Conservation (phyloP, 768 basidiomycete genomes). For the Jaapia argillacea region DNA sequence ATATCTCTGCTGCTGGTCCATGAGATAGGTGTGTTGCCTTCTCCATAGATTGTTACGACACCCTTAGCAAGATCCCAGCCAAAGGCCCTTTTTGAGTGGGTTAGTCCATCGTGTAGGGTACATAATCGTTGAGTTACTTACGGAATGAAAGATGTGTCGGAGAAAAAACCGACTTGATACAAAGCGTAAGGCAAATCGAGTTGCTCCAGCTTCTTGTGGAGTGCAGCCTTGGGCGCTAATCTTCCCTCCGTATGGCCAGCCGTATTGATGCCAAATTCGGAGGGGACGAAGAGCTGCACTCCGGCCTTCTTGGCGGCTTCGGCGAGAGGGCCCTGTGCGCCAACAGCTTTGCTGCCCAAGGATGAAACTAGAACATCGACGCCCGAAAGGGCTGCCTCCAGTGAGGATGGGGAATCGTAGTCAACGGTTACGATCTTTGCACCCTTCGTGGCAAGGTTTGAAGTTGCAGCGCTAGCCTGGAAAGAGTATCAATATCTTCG, state of each 20-base stretch:
- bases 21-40: slow-evolving; percentile 3
- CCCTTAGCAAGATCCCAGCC: slow-evolving; percentile 1
- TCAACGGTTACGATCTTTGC: slow-evolving; percentile 1
- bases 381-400: background rate
- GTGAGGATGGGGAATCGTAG: background rate
- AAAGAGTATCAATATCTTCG: background rate
- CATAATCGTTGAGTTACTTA: background rate
- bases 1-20: slow-evolving; percentile 1
- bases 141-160: background rate
- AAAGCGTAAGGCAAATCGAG: background rate
- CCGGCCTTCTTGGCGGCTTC: slow-evolving; percentile 5
- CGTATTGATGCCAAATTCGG: background rate
- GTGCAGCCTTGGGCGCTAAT: background rate
- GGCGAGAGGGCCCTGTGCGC: background rate
- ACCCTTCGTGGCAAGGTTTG: slow-evolving; percentile 1
- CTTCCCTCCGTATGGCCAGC: background rate
- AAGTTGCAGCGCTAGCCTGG: no score
- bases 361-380: slow-evolving; percentile 1
- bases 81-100: background rate
- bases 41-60: background rate
- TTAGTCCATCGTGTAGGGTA: background rate
- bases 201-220: background rate
- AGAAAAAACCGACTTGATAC: slow-evolving; percentile 1
- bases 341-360: background rate
- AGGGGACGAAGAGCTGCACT: slow-evolving; percentile 1